These are phyloP conservation scores for Colletotrichum gigasporum DNA, from an alignment of 2,329 filamentous ascomycete species.

Conservation along the genomic window DNA sequence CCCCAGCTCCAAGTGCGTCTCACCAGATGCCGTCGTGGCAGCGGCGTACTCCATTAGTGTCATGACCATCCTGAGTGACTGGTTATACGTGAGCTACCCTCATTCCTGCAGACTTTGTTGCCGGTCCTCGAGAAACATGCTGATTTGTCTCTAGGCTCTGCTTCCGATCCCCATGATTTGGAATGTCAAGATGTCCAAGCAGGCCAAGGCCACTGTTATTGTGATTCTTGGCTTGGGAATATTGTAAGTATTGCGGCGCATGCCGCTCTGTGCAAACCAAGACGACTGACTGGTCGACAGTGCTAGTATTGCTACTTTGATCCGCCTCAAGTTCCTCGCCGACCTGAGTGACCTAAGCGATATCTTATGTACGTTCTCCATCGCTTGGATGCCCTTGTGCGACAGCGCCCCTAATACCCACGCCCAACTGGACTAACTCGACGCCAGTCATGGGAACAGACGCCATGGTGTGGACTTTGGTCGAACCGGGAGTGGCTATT, in stretches of 20 bases:
- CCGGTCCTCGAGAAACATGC: background rate
- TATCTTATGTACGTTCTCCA: constrained; percentile 54
- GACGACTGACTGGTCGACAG: constrained; percentile 37
- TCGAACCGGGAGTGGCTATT: constrained; percentile 66
- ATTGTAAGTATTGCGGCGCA: constrained; percentile 47
- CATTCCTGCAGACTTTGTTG: background rate
- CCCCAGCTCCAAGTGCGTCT: constrained; percentile 51
- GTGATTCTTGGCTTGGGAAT: constrained; percentile 59
- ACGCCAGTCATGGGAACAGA: constrained; percentile 56
- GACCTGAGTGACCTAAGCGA: constrained; percentile 55
- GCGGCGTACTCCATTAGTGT: constrained; percentile 62
- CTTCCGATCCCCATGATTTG: constrained; percentile 64
- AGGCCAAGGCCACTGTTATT: constrained; percentile 62
- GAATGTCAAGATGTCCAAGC: constrained; percentile 61
- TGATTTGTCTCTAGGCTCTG: constrained; percentile 48
- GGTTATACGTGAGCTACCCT: constrained; percentile 54
- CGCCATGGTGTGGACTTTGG: constrained; percentile 65
- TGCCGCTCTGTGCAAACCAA: background rate
- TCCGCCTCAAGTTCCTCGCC: constrained; percentile 59
- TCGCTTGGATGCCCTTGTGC: too few relatives aligned
- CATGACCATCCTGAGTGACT: constrained; percentile 63
- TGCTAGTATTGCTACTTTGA: constrained; percentile 63
- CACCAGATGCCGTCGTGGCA: constrained; percentile 51
- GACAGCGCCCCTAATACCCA: too few relatives aligned
- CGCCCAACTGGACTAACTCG: background rate